These are phyloP conservation scores for Colletotrichum liriopes DNA, from an alignment of 2,329 filamentous ascomycete species.

Conservation along the genomic window DNA sequence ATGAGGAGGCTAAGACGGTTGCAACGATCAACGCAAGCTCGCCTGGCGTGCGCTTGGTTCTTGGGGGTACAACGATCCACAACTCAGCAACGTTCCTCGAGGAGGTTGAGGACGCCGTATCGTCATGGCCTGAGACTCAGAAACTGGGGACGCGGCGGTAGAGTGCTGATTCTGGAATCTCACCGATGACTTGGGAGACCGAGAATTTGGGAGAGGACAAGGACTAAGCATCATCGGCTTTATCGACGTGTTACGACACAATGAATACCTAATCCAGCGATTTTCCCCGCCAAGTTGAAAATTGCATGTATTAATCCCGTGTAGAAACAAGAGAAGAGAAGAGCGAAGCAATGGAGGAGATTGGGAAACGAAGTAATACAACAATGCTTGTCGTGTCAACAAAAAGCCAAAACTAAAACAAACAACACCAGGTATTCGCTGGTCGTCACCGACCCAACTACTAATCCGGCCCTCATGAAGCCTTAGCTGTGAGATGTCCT, in stretches of 20 bases:
- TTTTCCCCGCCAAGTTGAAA: neutral
- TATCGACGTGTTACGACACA: neutral
- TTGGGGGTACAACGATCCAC: constrained; percentile 90
- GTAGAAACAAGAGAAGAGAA: neutral
- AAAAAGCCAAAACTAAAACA: neutral
- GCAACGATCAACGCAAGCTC: constrained; percentile 94
- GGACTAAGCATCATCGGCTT: neutral
- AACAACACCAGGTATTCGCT: constrained; percentile 9
- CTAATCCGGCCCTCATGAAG: neutral
- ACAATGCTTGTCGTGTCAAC: neutral
- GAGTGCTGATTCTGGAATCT: neutral
- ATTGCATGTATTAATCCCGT: fast-evolving
- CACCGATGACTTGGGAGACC: neutral
- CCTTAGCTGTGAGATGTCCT: neutral
- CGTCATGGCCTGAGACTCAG: constrained; percentile 82
- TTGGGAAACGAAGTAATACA: no score
- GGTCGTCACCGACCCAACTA: constrained; percentile 16
- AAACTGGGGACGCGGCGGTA: constrained; percentile 46
- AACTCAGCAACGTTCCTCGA: constrained; percentile 92
- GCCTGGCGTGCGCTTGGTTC: constrained; percentile 88
- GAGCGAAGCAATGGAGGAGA: neutral
- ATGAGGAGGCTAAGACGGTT: constrained; percentile 96
- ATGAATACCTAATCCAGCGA: neutral
- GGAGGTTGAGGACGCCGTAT: constrained; percentile 91
- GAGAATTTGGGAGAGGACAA: neutral